Conservation (phyloP, 768 basidiomycete species). For the Stropharia rugosoannulata region DNA sequence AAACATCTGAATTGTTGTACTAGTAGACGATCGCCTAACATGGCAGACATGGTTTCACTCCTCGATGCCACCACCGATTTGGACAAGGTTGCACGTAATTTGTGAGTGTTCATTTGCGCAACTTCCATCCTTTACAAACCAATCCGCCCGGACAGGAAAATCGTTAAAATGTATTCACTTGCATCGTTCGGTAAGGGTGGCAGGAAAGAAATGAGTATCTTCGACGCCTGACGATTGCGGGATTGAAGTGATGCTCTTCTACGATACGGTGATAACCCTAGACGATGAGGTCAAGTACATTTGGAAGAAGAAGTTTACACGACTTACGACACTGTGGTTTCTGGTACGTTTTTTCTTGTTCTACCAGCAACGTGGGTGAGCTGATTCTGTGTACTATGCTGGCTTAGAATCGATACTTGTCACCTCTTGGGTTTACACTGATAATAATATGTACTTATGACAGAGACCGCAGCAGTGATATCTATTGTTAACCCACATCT, state of each 20-base stretch:
- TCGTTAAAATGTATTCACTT: constrained; percentile 34
- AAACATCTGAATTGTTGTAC: no score
- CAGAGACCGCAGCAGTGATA: not conserved
- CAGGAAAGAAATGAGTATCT: not conserved
- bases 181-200: constrained; percentile 31
- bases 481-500: not conserved
- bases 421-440: constrained; percentile 34
- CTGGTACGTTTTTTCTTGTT: constrained; percentile 18
- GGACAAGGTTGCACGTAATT: no score
- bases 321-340: constrained; percentile 29
- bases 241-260: constrained; percentile 33
- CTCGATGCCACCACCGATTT: no score
- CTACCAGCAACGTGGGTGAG: not conserved
- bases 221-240: not conserved
- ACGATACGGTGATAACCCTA: constrained; percentile 34
- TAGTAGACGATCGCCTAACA: no score
- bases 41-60: no score
- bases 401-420: constrained; percentile 34
- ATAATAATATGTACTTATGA: constrained; percentile 27
- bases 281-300: constrained; percentile 35
- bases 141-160: no score
- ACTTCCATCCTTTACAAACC: no score
- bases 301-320: constrained; percentile 28
- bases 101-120: no score
- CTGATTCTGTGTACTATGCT: not conserved